These are phyloP conservation scores for Pythium guiyangense DNA, from an alignment of 352 stramenopile genomes.

Conservation along the genomic window DNA sequence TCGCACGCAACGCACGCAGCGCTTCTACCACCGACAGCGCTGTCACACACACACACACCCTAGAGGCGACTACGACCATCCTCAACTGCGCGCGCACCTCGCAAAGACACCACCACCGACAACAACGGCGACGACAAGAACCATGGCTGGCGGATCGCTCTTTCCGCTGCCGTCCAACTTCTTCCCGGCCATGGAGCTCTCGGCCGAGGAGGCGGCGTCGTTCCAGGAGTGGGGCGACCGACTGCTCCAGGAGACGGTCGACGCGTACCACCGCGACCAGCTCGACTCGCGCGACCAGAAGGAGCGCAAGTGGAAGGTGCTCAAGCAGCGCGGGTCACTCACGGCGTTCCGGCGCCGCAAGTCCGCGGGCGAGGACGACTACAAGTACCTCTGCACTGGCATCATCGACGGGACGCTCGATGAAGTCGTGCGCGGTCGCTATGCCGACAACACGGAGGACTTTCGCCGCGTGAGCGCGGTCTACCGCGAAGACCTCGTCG, in stretches of 20 bases:
- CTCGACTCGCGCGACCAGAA: slow-evolving; percentile 54
- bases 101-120: not conserved
- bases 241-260: slow-evolving; percentile 60
- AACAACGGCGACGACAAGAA: not conserved
- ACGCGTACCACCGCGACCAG: slow-evolving; percentile 64
- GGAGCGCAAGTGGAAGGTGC: slow-evolving; percentile 64
- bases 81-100: too few species aligned
- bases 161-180: slow-evolving; percentile 63
- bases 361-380: slow-evolving; percentile 41
- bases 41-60: too few species aligned
- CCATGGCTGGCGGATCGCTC: slow-evolving; percentile 17
- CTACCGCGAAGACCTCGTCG: slow-evolving; percentile 72
- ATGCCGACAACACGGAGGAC: slow-evolving; percentile 63
- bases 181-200: slow-evolving; percentile 52
- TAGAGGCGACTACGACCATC: too few species aligned
- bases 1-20: too few species aligned
- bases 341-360: slow-evolving; percentile 56
- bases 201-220: slow-evolving; percentile 30
- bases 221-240: slow-evolving; percentile 66
- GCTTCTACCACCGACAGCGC: too few species aligned
- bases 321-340: slow-evolving; percentile 59
- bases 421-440: slow-evolving; percentile 70
- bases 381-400: slow-evolving; percentile 57
- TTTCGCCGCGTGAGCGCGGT: slow-evolving; percentile 70
- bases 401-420: slow-evolving; percentile 66